Evolutionary conservation across 2,329 filamentous ascomycete genomes (phyloP).

Genomic region (Tolypocladium ovalisporum): DNA sequence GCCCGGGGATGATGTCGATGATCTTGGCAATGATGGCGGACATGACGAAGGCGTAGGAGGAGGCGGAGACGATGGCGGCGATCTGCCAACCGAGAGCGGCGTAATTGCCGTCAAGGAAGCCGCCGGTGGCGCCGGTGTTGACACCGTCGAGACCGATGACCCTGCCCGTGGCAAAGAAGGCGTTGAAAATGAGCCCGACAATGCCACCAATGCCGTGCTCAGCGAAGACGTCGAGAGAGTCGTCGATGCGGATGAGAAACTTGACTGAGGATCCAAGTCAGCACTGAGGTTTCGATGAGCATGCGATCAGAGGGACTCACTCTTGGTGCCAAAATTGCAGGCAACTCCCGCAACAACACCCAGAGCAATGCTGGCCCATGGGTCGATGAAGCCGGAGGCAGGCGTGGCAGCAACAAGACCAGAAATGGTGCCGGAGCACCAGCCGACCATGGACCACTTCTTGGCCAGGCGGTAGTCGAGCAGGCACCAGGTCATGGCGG

Average conservation of each 20-base stretch:
- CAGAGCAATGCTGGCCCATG: conserved; percentile 57
- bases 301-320: conserved; percentile 11
- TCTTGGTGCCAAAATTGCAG: conserved; percentile 59
- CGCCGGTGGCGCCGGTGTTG: conserved; percentile 56
- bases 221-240: conserved; percentile 62
- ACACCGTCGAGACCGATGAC: conserved; percentile 68
- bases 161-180: conserved; percentile 56
- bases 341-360: conserved; percentile 54
- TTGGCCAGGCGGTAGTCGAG: conserved; percentile 89
- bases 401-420: conserved; percentile 61
- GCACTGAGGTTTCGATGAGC: not conserved
- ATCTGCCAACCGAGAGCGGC: conserved; percentile 69
- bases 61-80: conserved; percentile 59
- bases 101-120: conserved; percentile 67
- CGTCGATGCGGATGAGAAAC: conserved; percentile 54
- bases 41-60: conserved; percentile 61
- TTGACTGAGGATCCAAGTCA: conserved; percentile 31
- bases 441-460: conserved; percentile 80
- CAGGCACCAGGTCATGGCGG: conserved; percentile 83
- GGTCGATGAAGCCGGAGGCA: conserved; percentile 56
- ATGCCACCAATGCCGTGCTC: conserved; percentile 62
- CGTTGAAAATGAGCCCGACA: conserved; percentile 62
- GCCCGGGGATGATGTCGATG: conserved; percentile 66
- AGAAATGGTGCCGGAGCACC: conserved; percentile 62
- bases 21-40: conserved; percentile 62